Conservation (phyloP, 257 asterid genomes). For the Ballota nigra region DNA sequence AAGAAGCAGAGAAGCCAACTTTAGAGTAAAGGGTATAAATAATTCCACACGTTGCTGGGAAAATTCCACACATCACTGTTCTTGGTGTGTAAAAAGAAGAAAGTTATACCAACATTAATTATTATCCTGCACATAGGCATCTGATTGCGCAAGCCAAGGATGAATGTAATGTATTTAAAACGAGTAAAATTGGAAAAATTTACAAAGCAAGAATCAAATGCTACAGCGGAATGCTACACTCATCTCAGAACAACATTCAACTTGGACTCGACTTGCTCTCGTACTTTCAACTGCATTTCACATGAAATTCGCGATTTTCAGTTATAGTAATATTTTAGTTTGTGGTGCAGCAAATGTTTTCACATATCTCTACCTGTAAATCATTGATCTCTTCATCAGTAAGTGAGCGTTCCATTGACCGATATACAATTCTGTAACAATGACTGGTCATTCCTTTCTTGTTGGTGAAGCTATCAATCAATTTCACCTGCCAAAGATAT, state of each 20-base stretch:
- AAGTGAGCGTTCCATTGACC: slow-evolving; percentile 95
- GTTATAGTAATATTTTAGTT: background rate
- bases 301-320: background rate
- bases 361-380: slow-evolving; percentile 59
- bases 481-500: slow-evolving; percentile 48
- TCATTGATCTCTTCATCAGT: slow-evolving; percentile 93
- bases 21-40: no score
- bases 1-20: no score
- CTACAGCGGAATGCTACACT: slow-evolving; percentile 8
- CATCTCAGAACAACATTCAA: slow-evolving; percentile 82
- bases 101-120: background rate
- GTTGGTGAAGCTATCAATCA: slow-evolving; percentile 83
- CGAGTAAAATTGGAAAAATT: slow-evolving; percentile 12
- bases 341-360: background rate
- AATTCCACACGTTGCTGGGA: no score
- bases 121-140: background rate
- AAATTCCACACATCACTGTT: no score
- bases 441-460: slow-evolving; percentile 96
- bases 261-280: slow-evolving; percentile 84
- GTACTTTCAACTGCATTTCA: slow-evolving; percentile 74
- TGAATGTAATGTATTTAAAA: background rate
- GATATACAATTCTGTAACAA: slow-evolving; percentile 82
- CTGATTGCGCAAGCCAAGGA: background rate
- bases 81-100: background rate
- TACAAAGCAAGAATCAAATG: slow-evolving; percentile 1